A percentile compares a stretch with the other conserved stretches of the same genome.
Conservation (phyloP, 1,284 basidiomycete genomes). For the Cyathus pygmaeus region DNA sequence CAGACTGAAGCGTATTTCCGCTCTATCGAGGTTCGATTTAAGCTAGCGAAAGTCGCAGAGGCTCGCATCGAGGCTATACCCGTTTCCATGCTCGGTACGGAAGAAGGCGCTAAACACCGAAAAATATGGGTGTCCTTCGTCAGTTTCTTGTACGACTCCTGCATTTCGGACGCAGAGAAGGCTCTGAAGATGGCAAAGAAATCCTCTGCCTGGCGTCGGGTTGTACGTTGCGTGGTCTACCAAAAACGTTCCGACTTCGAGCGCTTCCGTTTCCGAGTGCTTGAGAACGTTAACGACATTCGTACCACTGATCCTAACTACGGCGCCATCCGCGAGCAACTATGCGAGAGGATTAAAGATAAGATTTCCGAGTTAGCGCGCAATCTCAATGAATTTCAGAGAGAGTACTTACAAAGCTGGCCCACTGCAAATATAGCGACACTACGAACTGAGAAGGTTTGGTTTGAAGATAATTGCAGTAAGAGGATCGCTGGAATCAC, state of each 20-base stretch:
- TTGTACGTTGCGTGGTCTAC: no score
- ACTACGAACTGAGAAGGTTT: constrained; percentile 8
- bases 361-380: background rate
- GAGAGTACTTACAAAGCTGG: constrained; percentile 57
- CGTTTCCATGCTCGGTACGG: constrained; percentile 8
- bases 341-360: background rate
- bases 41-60: constrained; percentile 50
- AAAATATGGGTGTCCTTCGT: constrained; percentile 32
- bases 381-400: background rate
- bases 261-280: constrained; percentile 19
- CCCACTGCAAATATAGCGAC: constrained; percentile 52
- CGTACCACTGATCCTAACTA: constrained; percentile 6
- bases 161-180: constrained; percentile 42
- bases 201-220: constrained; percentile 16
- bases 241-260: constrained; percentile 13
- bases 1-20: constrained; percentile 63
- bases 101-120: constrained; percentile 17
- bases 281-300: constrained; percentile 41
- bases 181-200: constrained; percentile 45
- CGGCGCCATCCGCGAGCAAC: background rate
- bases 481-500: constrained; percentile 25
- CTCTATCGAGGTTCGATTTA: constrained; percentile 56
- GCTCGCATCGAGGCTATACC: constrained; percentile 15
- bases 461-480: no score
- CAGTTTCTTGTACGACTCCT: constrained; percentile 20